A percentile compares a stretch with the other conserved stretches of the same genome.
Conservation (phyloP, 2,329 filamentous ascomycete genomes). For the Chrysoporthe cubensis region DNA sequence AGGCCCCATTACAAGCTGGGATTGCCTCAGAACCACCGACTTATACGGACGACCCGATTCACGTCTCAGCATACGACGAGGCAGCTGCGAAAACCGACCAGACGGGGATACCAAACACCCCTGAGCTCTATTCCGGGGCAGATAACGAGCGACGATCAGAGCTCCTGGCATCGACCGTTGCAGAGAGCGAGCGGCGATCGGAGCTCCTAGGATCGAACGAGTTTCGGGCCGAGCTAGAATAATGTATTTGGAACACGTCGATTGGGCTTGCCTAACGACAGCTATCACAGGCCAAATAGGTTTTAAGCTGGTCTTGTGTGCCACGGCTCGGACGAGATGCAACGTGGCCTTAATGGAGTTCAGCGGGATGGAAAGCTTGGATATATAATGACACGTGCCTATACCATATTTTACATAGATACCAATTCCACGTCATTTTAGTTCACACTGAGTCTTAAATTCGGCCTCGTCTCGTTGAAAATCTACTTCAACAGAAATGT, state of each 20-base stretch:
- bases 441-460: background rate
- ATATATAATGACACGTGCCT: background rate
- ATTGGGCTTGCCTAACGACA: background rate
- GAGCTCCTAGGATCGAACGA: background rate
- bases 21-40: background rate
- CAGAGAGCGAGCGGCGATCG: background rate
- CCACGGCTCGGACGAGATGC: background rate
- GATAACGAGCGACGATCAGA: background rate
- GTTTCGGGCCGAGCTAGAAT: slow-evolving; percentile 8
- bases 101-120: background rate
- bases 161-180: background rate
- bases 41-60: slow-evolving; percentile 1
- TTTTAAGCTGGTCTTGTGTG: background rate
- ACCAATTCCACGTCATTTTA: background rate
- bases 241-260: background rate
- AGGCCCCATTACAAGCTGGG: background rate
- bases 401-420: background rate
- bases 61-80: slow-evolving; percentile 2
- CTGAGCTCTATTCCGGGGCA: slow-evolving; percentile 3
- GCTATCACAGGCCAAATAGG: background rate
- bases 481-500: background rate
- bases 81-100: background rate
- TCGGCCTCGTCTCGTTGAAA: background rate
- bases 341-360: background rate
- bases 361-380: background rate